Conservation (phyloP, 352 stramenopile genomes). For the Thalassiosira mediterranea region DNA sequence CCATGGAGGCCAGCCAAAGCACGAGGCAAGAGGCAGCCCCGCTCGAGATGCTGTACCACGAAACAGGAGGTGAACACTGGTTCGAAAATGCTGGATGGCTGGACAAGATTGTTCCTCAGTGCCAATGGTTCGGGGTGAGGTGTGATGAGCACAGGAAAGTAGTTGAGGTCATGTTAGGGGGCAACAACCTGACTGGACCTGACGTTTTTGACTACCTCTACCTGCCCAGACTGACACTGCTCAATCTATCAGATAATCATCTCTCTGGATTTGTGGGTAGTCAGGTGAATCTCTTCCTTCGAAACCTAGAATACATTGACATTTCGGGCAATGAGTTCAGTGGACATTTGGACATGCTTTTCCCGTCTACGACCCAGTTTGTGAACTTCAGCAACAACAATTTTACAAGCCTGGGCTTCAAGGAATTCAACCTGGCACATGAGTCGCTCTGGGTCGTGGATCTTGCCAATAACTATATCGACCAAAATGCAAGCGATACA, state of each 20-base stretch:
- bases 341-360: slow-evolving; percentile 14
- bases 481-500: background rate
- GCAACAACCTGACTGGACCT: slow-evolving; percentile 31
- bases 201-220: background rate
- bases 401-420: slow-evolving; percentile 10
- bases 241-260: slow-evolving; percentile 6
- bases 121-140: slow-evolving; percentile 21
- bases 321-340: slow-evolving; percentile 22
- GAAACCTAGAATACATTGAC: slow-evolving; percentile 22
- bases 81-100: slow-evolving; percentile 31
- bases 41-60: slow-evolving; percentile 4
- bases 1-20: background rate
- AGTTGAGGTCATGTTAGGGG: slow-evolving; percentile 10
- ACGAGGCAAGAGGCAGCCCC: background rate
- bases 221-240: slow-evolving; percentile 2
- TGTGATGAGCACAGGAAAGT: slow-evolving; percentile 15
- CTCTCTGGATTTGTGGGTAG: background rate
- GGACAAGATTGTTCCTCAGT: slow-evolving; percentile 3
- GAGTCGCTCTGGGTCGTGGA: background rate
- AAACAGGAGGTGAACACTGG: slow-evolving; percentile 18
- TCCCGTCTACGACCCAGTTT: background rate
- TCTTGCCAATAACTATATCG: background rate
- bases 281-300: background rate
- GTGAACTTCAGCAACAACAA: slow-evolving; percentile 29
- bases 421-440: background rate